A percentile compares a stretch with the other conserved stretches of the same genome.
Evolutionary conservation across 176 grass and related monocot species (phyloP).

Genomic region (Rhynchospora breviuscula): DNA sequence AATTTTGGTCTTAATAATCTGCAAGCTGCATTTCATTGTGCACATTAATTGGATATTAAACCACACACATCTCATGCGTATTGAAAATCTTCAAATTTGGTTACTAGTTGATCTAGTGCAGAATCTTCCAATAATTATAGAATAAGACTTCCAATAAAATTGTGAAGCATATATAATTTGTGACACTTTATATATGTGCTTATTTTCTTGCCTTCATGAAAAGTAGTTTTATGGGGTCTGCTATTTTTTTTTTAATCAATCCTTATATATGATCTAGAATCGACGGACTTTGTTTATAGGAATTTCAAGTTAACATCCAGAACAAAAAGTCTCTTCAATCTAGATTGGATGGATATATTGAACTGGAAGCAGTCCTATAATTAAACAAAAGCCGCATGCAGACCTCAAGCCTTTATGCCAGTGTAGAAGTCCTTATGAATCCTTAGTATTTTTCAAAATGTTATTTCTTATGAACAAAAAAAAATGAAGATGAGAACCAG

Average conservation of each 20-base stretch:
- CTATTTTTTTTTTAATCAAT: background rate
- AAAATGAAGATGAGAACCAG: too few relatives aligned
- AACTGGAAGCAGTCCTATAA: too few relatives aligned
- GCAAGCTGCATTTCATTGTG: background rate
- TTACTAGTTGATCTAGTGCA: background rate
- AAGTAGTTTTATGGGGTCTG: background rate
- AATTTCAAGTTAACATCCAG: too few relatives aligned
- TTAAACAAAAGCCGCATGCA: too few relatives aligned
- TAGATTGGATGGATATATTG: too few relatives aligned
- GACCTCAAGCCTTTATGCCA: too few relatives aligned
- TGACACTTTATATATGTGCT: background rate
- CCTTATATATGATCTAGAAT: background rate
- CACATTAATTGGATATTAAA: background rate
- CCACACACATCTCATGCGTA: background rate
- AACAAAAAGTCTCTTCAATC: too few relatives aligned
- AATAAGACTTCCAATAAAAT: background rate
- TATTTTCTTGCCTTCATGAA: too few relatives aligned
- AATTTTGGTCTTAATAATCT: background rate
- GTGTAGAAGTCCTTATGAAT: too few relatives aligned
- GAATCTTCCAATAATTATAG: background rate
- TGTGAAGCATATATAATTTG: background rate
- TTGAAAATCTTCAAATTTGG: background rate
- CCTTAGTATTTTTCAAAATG: too few relatives aligned
- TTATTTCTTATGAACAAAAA: too few relatives aligned
- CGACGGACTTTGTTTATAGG: background rate